These are phyloP conservation scores for Saururus chinensis DNA, from an alignment of 164 flowering plant genomes.

Conservation along the genomic window DNA sequence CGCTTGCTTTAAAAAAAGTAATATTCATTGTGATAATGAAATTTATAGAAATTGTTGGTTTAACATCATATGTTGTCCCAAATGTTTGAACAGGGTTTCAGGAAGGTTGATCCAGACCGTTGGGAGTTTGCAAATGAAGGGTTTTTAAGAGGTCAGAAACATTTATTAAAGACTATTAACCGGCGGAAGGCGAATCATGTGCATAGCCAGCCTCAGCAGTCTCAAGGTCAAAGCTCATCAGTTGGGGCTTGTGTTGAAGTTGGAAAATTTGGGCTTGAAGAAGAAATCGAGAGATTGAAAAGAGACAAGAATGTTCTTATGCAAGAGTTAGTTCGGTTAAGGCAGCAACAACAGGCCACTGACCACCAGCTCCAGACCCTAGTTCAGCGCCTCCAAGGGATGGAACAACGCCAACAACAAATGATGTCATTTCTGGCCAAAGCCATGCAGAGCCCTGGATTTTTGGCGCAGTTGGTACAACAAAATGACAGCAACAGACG, in stretches of 20 bases:
- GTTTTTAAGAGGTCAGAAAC: slow-evolving; percentile 80
- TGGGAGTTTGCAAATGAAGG: slow-evolving; percentile 99
- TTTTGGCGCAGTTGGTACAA: slow-evolving; percentile 82
- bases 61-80: background rate
- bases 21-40: background rate
- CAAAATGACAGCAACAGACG: slow-evolving; percentile 63
- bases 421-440: slow-evolving; percentile 98
- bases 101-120: slow-evolving; percentile 94
- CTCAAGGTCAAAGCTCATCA: slow-evolving; percentile 52
- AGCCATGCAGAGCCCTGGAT: slow-evolving; percentile 88
- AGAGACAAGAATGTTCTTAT: slow-evolving; percentile 93
- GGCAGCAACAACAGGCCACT: slow-evolving; percentile 92
- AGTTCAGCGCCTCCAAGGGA: slow-evolving; percentile 86
- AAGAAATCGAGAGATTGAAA: slow-evolving; percentile 89
- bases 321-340: slow-evolving; percentile 90
- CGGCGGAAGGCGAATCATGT: slow-evolving; percentile 68
- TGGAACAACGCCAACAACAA: slow-evolving; percentile 96
- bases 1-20: background rate
- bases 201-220: slow-evolving; percentile 43
- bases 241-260: slow-evolving; percentile 93
- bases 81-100: slow-evolving; percentile 55
- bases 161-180: slow-evolving; percentile 55
- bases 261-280: slow-evolving; percentile 94
- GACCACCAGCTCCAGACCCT: slow-evolving; percentile 76
- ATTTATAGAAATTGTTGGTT: background rate